These are phyloP conservation scores for Phytophthora podocarpi DNA, from an alignment of 352 stramenopile species.

Conservation along the genomic window DNA sequence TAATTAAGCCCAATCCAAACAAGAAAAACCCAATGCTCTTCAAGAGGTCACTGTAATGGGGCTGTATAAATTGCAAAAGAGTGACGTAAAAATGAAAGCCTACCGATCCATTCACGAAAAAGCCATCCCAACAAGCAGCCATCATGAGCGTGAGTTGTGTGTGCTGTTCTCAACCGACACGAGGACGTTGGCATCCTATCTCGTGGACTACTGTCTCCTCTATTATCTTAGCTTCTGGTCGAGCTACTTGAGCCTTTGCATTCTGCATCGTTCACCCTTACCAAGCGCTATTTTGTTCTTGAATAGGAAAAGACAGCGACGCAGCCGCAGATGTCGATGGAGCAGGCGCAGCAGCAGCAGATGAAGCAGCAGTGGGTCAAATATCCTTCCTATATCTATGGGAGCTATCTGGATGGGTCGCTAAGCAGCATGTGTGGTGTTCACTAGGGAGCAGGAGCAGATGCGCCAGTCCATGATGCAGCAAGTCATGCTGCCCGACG, in stretches of 20 bases:
- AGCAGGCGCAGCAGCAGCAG: slow-evolving; percentile 87
- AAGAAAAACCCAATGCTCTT: background rate
- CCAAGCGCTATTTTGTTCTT: background rate
- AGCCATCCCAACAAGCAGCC: background rate
- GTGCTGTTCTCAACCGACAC: background rate
- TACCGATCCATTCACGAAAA: background rate
- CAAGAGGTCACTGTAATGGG: no score
- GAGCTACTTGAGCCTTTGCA: background rate
- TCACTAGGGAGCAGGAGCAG: slow-evolving; percentile 70
- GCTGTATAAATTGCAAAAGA: background rate
- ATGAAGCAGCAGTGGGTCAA: slow-evolving; percentile 77
- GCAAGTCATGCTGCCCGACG: slow-evolving; percentile 80
- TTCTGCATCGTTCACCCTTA: background rate
- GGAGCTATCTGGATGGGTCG: no score
- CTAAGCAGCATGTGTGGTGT: background rate
- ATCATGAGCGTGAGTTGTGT: slow-evolving; percentile 34
- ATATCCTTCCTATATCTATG: background rate
- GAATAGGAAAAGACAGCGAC: slow-evolving; percentile 8
- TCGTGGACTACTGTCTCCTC: background rate
- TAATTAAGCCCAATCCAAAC: no score
- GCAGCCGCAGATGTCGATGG: slow-evolving; percentile 64
- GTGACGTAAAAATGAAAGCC: no score
- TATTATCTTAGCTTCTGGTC: background rate
- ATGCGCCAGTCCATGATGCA: slow-evolving; percentile 79
- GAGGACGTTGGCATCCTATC: background rate